Evolutionary conservation across 2,329 filamentous ascomycete genomes (phyloP), one percentile per base, ranked within the genome.

Genomic region (Phyllosticta citribraziliensis): DNA sequence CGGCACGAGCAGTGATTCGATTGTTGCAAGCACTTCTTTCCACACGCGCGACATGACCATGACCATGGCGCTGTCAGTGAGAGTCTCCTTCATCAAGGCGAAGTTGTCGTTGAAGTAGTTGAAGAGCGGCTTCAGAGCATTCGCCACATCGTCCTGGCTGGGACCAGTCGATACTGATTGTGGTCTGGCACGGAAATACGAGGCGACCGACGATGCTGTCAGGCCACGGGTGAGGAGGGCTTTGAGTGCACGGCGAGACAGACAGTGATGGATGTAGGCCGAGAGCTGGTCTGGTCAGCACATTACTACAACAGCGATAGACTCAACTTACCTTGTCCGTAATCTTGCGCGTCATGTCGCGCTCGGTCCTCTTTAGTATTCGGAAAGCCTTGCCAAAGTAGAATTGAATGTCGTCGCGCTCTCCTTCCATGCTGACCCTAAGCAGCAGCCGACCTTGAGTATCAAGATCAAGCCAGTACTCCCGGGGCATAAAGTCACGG

Each of bases 31-130:
- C 0, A 96, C 92, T 73, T 99, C 94, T 75, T 99, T 99, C 94
- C 94, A 99, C 5, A 99, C 78, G 53, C 94, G 86, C 22, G 91
- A 95, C 94, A 99, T 99, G 68, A 99, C 94, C 72, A 94, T 92
- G 67, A 92, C 86, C 93, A 99, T 97, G n/a, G 94, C 95, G 62
- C 91, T 87, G 62, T 91, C 88, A 0, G 94, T 97, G 61, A 99
- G 79, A 0, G 93, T 97, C 74, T 94, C 86, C 76, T 97, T 97
- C 92, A 99, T 96, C 67, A 97, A 96, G 63, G 91, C 91, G 74
- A 99, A 99, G 70, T 99, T 99, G 72, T 97, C 93, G 72, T 99
- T 90, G 71, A 99, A 99, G 73, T 99, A 99, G 59, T 86, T 84
- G 71, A 97, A 94, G 0, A 99, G 81, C 4, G 91, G 88, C 67